These are phyloP conservation scores for Plasmodium coatneyi DNA, from an alignment of 169 alveolate genomes.

Conservation along the genomic window DNA sequence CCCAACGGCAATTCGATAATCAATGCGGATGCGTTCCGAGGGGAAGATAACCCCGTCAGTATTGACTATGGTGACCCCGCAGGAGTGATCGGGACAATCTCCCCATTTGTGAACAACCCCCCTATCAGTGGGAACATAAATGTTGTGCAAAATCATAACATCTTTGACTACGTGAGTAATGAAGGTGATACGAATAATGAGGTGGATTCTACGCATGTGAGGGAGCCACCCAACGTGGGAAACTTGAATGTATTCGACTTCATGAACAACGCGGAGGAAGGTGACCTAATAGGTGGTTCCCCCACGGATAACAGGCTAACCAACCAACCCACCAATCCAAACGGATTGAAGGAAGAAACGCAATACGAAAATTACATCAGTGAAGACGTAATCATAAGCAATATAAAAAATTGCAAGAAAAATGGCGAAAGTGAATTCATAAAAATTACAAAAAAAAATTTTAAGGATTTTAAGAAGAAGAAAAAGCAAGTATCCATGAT, in stretches of 20 bases:
- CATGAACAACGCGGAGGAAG: background rate
- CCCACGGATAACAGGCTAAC: background rate
- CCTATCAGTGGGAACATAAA: background rate
- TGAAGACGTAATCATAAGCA: constrained; percentile 45
- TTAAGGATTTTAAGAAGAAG: constrained; percentile 41
- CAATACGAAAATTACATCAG: constrained; percentile 39
- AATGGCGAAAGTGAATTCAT: constrained; percentile 51
- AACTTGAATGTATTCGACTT: background rate
- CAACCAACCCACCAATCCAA: background rate
- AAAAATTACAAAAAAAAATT: constrained; percentile 40
- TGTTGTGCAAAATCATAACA: constrained; percentile 13
- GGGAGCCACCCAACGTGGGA: background rate
- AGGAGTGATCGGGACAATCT: background rate
- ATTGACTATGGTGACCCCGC: background rate
- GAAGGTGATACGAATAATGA: constrained; percentile 2
- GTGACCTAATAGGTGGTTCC: background rate
- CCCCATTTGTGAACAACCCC: background rate
- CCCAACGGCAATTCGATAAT: background rate
- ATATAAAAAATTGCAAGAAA: constrained; percentile 50
- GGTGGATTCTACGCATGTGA: background rate
- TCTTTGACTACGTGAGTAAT: constrained; percentile 25
- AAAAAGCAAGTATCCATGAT: constrained; percentile 63
- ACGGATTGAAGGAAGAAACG: constrained; percentile 4
- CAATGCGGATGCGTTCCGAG: background rate
- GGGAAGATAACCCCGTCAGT: background rate